Evolutionary conservation across 2,329 filamentous ascomycete species (phyloP).

Genomic region (Metarhizium anisopliae): DNA sequence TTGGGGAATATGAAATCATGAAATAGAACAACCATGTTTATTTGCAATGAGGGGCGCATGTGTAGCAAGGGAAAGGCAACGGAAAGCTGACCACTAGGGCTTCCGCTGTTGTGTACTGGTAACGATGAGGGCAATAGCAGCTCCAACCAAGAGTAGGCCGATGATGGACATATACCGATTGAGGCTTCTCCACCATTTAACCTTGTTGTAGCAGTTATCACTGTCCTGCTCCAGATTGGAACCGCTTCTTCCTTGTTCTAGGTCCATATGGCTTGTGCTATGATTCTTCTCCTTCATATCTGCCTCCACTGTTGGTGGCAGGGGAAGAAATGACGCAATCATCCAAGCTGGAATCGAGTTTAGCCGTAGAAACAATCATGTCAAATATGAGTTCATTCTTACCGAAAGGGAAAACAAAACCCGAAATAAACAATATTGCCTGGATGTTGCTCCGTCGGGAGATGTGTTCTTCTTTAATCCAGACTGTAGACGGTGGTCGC

Average conservation of each 20-base stretch:
- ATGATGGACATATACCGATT: conserved; percentile 51
- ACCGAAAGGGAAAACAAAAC: conserved; percentile 71
- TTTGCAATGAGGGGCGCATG: background rate
- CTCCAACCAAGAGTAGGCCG: conserved; percentile 44
- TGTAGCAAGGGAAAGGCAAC: background rate
- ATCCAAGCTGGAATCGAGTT: conserved; percentile 56
- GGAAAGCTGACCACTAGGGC: conserved; percentile 4
- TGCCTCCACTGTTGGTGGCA: conserved; percentile 49
- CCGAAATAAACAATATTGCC: conserved; percentile 63
- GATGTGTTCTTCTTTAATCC: conserved; percentile 49
- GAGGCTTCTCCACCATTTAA: conserved; percentile 50
- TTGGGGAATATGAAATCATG: too few species aligned
- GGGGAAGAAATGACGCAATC: conserved; percentile 63
- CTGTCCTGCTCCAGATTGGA: conserved; percentile 31
- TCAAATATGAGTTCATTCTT: conserved; percentile 20
- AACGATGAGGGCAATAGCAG: conserved; percentile 41
- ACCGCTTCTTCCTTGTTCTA: conserved; percentile 25
- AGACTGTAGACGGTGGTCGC: conserved; percentile 64
- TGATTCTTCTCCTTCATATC: conserved; percentile 41
- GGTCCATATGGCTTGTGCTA: conserved; percentile 30
- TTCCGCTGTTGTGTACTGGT: conserved; percentile 45
- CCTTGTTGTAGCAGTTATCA: conserved; percentile 38
- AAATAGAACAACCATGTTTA: too few species aligned
- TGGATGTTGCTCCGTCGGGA: conserved; percentile 65
- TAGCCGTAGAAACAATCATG: conserved; percentile 12